Base-by-base conservation (phyloP, 2,329 filamentous ascomycete species). In the Apiospora malaysiana region DNA sequence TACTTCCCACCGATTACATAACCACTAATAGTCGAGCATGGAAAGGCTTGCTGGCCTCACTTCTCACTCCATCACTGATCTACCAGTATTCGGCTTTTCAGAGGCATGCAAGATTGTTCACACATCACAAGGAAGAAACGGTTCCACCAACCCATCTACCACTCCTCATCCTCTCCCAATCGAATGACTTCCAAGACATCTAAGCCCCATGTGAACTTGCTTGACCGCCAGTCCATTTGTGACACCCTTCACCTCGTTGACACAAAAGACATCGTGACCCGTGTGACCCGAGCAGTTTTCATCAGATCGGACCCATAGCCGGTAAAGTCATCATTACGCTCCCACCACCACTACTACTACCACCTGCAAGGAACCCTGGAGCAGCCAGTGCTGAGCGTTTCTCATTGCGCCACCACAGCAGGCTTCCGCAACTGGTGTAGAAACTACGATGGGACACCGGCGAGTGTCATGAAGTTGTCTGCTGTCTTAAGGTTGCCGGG, bases 391-490 rank as follows among this genome's bases (percentile, higher is more conserved):
- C 42, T 23, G 14, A 7, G 42, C 65, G 18, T 14, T 9, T n/a
- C 23, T 25, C 40, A n/a, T 40, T 25, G 21, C 18, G 10, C 25
- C 46, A 37, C 40, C 46, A 67, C 21, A 67, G 42, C 42, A 18
- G 10, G 42, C 42, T 67, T n/a, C 42, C 42, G 42, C 65, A 67
- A 23, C 8, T 10, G 42, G 23, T 12, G 65, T 42, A 67, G 65
- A 67, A 67, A 23, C 65, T 23, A 42, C 23, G 42, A 12, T 27
- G 40, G 40, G 10, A 18, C 40, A 14, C 40, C 0, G 82, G 77
- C 0, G 82, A 82, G 42, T 32, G 85, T 83, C 40, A 77, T 77
- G 77, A 82, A 88, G 18, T 78, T 27, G 1, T 51, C 6, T 23
- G 10, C 2, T 2, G 2, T 18, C 45, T n/a, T 9, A 45, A 45